Percentiles rank a stretch among this genome's conserved stretches.
Evolutionary conservation across 1,284 basidiomycete genomes (phyloP).

Genomic region (Volvariella volvacea): DNA sequence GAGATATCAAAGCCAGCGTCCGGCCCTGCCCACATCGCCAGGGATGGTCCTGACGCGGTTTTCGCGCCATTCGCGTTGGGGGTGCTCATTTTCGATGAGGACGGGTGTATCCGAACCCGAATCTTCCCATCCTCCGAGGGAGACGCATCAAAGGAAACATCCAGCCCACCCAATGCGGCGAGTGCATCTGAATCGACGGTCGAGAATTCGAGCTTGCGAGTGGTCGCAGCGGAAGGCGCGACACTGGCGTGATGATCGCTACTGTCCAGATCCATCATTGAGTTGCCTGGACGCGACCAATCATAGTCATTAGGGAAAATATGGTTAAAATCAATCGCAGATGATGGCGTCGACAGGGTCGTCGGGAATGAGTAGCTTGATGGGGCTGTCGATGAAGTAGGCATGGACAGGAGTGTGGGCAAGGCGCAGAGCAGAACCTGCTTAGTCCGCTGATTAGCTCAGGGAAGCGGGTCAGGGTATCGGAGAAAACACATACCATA

Average conservation of each 20-base stretch:
- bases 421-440: conserved; percentile 68
- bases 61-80: conserved; percentile 21
- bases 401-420: conserved; percentile 65
- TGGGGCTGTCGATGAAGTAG: conserved; percentile 44
- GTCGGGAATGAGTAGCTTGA: conserved; percentile 50
- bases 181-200: conserved; percentile 42
- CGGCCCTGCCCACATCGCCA: conserved; percentile 17
- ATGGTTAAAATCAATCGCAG: conserved; percentile 43
- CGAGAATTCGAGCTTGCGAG: conserved; percentile 48
- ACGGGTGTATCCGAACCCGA: conserved; percentile 64
- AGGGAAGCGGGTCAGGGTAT: conserved; percentile 7
- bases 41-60: conserved; percentile 20
- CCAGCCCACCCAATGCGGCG: conserved; percentile 47
- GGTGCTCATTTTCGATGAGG: conserved; percentile 29
- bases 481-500: conserved; percentile 45
- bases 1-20: conserved; percentile 16
- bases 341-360: conserved; percentile 35
- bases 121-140: conserved; percentile 62
- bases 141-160: conserved; percentile 65
- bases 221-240: conserved; percentile 23
- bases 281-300: conserved; percentile 39
- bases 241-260: conserved; percentile 27
- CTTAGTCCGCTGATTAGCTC: conserved; percentile 16
- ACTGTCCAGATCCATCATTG: conserved; percentile 48
- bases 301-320: conserved; percentile 47